phyloP scores from a whole-genome alignment of 139 green algal genomes.

The Micractinium conductrix region DNA sequence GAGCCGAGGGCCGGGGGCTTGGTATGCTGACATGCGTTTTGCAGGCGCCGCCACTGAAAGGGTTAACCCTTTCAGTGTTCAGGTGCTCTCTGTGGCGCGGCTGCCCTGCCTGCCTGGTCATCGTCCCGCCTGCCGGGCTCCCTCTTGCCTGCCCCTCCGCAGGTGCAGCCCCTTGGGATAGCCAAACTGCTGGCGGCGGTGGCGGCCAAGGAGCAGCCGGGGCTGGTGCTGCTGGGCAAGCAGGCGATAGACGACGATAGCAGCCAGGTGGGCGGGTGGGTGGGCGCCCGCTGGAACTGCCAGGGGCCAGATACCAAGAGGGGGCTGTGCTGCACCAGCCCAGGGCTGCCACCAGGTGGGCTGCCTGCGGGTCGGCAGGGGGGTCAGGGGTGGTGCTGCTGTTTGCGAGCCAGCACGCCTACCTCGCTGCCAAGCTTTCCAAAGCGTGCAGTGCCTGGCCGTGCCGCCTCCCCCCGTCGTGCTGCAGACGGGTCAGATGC shows the following conservation, averaged over 20 bases:
- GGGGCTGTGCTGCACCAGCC: no score
- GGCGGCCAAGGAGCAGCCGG: constrained; percentile 58
- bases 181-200: constrained; percentile 82
- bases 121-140: no score
- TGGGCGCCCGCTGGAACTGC: no score
- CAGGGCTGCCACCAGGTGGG: no score
- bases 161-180: constrained; percentile 81
- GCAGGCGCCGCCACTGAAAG: not conserved
- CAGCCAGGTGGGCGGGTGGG: constrained; percentile 63
- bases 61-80: no score
- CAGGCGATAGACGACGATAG: constrained; percentile 95
- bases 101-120: not conserved
- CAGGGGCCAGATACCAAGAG: no score
- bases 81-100: no score
- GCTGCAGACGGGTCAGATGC: constrained; percentile 86
- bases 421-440: constrained; percentile 10
- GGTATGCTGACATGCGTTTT: not conserved
- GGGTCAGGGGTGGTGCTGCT: no score
- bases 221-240: constrained; percentile 89
- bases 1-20: not conserved
- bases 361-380: no score
- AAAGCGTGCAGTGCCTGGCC: constrained; percentile 88
- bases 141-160: not conserved
- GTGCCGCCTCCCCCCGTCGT: not conserved
- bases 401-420: not conserved